These are phyloP conservation scores for Aegilops umbellulata DNA, from an alignment of 176 grass and related monocot species.

Conservation along the genomic window DNA sequence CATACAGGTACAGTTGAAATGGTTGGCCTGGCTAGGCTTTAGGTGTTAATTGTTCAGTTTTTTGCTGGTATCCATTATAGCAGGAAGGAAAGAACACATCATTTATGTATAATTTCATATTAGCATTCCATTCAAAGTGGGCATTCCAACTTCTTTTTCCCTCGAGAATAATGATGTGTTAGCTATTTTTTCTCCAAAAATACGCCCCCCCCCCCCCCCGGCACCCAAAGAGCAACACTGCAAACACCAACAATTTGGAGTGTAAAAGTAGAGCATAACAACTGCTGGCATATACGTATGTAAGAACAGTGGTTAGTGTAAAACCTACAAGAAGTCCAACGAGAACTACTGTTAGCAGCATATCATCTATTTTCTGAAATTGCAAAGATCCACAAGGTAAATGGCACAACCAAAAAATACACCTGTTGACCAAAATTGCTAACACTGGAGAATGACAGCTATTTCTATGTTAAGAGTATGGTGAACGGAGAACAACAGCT, in stretches of 20 bases:
- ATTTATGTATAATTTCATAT: no score
- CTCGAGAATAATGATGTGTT: not conserved
- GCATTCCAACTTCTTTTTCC: not conserved
- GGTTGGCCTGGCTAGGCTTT: no score
- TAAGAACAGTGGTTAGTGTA: not conserved
- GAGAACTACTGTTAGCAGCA: not conserved
- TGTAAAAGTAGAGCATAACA: not conserved
- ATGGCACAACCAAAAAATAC: not conserved
- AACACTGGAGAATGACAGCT: slow-evolving; percentile 30
- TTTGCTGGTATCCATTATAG: no score
- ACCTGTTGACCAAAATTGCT: slow-evolving; percentile 23
- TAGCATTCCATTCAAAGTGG: not conserved
- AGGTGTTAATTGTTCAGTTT: no score
- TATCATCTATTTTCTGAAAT: slow-evolving; percentile 15
- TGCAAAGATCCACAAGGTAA: not conserved
- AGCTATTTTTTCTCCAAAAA: not conserved
- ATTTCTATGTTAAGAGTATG: not conserved
- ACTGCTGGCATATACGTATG: not conserved
- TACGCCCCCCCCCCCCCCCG: no score
- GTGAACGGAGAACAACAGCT: not conserved
- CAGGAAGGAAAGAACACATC: no score
- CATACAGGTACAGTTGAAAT: not conserved
- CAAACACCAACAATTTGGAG: not conserved
- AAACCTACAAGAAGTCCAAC: slow-evolving; percentile 12
- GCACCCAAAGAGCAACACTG: not conserved